Percentiles rank a stretch among this genome's conserved stretches.
phyloP scores from a whole-genome alignment of 192 early-diverging fungal genomes.

The Backusella psychrophila region DNA sequence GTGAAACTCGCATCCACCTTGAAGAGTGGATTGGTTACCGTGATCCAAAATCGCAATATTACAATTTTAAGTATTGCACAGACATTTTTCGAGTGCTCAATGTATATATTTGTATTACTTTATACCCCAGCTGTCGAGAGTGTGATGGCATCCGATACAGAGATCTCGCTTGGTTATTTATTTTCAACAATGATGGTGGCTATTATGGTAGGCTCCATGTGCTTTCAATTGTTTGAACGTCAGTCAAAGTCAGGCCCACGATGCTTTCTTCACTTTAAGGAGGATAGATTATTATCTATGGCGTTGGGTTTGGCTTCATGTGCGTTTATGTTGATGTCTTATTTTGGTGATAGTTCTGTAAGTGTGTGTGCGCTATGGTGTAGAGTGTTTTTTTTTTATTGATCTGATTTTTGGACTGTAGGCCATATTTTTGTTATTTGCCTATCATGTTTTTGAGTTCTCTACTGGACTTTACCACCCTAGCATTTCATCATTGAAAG shows the following conservation, averaged over 20 bases:
- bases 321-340: constrained; percentile 40
- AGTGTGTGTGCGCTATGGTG: not conserved
- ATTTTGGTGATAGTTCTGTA: constrained; percentile 16
- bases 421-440: constrained; percentile 22
- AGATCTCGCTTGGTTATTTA: constrained; percentile 45
- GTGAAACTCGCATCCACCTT: constrained; percentile 11
- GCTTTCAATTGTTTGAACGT: constrained; percentile 36
- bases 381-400: not conserved
- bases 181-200: constrained; percentile 56
- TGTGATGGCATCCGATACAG: constrained; percentile 2
- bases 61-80: constrained; percentile 53
- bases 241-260: constrained; percentile 12
- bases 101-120: constrained; percentile 64
- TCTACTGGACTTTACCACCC: constrained; percentile 60
- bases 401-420: not conserved
- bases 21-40: not conserved
- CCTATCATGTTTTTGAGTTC: constrained; percentile 55
- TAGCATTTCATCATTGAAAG: constrained; percentile 45
- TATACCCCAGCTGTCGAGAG: constrained; percentile 57
- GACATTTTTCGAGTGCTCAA: constrained; percentile 60
- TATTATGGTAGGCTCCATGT: constrained; percentile 51
- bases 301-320: constrained; percentile 38
- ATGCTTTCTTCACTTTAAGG: not conserved
- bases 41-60: constrained; percentile 35
- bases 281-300: constrained; percentile 27